A percentile compares a stretch with the other conserved stretches of the same genome.
phyloP scores from a whole-genome alignment of 345 rosid genomes.

The Salix viminalis region DNA sequence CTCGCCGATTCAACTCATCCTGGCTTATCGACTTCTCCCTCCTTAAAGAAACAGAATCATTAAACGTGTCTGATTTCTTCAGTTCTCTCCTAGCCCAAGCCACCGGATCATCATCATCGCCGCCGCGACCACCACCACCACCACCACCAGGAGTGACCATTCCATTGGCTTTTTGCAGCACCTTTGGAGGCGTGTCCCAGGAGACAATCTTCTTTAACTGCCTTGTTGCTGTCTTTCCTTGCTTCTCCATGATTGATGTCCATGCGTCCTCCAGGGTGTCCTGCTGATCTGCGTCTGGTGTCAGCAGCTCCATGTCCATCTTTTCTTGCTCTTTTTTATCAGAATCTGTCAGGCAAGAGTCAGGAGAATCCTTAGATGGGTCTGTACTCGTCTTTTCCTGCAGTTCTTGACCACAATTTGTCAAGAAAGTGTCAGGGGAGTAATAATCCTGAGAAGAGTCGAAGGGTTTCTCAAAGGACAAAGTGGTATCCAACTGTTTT shows the following conservation, averaged over 20 bases:
- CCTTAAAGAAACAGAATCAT: constrained; percentile 20
- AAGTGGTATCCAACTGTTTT: constrained; percentile 4
- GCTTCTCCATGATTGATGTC: constrained; percentile 41
- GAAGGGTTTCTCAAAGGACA: background rate
- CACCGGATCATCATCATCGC: constrained; percentile 2
- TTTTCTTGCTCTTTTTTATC: background rate
- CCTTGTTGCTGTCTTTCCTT: constrained; percentile 6
- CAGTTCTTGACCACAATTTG: background rate
- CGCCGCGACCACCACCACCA: background rate
- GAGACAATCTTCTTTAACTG: constrained; percentile 41
- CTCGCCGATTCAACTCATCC: constrained; percentile 42
- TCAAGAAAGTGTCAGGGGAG: background rate
- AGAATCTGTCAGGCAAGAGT: background rate
- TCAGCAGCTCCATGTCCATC: background rate
- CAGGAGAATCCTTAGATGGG: background rate
- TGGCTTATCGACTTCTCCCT: constrained; percentile 39
- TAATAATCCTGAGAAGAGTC: constrained; percentile 2
- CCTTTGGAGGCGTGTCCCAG: constrained; percentile 33
- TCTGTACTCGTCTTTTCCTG: background rate
- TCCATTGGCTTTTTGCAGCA: background rate
- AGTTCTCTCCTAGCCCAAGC: constrained; percentile 23
- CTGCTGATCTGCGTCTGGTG: constrained; percentile 5
- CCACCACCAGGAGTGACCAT: background rate
- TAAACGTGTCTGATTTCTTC: constrained; percentile 39
- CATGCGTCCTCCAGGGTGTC: constrained; percentile 42